These are phyloP conservation scores for Trichomonas vaginalis DNA, from an alignment of 208 protist genomes.

Conservation along the genomic window DNA sequence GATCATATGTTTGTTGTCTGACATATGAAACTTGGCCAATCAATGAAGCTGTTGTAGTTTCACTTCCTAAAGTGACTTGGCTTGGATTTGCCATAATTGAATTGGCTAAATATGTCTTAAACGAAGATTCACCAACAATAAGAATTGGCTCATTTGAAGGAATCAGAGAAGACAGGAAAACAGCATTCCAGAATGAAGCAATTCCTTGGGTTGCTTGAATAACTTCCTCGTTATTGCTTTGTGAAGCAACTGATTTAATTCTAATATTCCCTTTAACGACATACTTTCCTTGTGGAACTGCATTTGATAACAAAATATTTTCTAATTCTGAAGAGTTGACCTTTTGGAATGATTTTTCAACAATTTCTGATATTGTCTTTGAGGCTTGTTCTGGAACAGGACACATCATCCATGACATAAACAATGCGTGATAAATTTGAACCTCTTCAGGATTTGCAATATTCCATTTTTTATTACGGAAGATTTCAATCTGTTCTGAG, in stretches of 20 bases:
- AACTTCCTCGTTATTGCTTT: neutral
- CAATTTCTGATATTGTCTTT: neutral
- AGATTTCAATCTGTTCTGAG: neutral
- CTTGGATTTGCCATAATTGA: neutral
- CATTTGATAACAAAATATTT: too few species aligned
- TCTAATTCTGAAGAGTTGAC: too few species aligned
- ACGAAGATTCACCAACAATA: neutral
- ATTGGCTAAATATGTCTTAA: neutral
- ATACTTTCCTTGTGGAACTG: neutral
- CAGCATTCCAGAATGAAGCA: neutral
- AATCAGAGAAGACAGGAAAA: neutral
- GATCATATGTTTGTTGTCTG: neutral
- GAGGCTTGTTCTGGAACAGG: neutral
- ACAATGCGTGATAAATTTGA: neutral
- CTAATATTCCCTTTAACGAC: neutral
- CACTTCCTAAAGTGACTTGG: neutral
- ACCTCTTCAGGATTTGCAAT: too few species aligned
- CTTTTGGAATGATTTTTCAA: neutral
- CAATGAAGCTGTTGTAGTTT: neutral
- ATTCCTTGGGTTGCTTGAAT: neutral
- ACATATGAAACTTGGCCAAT: neutral
- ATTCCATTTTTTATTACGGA: neutral
- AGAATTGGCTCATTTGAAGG: neutral
- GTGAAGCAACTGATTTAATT: neutral
- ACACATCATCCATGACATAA: neutral